A percentile compares a stretch with the other conserved stretches of the same genome.
These are phyloP conservation scores for Fusarium devonianum DNA, from an alignment of 2,329 filamentous ascomycete genomes.

Conservation along the genomic window DNA sequence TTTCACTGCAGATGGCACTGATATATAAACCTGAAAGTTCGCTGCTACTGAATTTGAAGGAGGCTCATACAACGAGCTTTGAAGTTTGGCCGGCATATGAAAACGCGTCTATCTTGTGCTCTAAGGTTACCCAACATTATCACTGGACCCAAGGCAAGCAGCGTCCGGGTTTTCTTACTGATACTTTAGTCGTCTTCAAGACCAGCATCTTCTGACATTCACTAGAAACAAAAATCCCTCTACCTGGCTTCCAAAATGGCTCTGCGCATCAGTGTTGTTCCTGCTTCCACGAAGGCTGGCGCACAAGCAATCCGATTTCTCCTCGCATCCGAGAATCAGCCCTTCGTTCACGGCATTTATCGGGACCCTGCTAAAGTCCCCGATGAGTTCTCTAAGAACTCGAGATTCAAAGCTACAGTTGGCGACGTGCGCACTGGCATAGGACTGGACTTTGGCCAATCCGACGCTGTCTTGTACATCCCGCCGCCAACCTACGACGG, in stretches of 20 bases:
- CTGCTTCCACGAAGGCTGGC: conserved; percentile 44
- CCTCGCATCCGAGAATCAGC: conserved; percentile 29
- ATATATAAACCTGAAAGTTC: background rate
- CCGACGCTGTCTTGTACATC: conserved; percentile 45
- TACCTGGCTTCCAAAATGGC: conserved; percentile 29
- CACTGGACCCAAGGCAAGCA: no score
- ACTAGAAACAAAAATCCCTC: background rate
- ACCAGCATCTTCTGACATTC: no score
- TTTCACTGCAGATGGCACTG: background rate
- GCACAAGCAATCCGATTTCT: conserved; percentile 39
- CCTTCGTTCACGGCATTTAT: conserved; percentile 41
- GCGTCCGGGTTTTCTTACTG: no score
- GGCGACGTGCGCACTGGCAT: conserved; percentile 40
- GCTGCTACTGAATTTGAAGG: no score
- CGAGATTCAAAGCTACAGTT: conserved; percentile 38
- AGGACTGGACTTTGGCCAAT: conserved; percentile 38
- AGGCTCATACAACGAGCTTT: no score
- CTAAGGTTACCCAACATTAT: no score
- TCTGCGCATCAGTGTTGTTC: conserved; percentile 41
- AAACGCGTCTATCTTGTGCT: no score
- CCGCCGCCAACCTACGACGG: conserved; percentile 43
- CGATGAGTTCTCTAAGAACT: conserved; percentile 36
- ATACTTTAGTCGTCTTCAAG: no score
- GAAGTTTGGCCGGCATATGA: no score
- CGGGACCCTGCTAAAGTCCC: conserved; percentile 41